Percentiles rank a stretch among this genome's conserved stretches.
Evolutionary conservation across 164 flowering plant genomes (phyloP).

Genomic region (Aristolochia californica): DNA sequence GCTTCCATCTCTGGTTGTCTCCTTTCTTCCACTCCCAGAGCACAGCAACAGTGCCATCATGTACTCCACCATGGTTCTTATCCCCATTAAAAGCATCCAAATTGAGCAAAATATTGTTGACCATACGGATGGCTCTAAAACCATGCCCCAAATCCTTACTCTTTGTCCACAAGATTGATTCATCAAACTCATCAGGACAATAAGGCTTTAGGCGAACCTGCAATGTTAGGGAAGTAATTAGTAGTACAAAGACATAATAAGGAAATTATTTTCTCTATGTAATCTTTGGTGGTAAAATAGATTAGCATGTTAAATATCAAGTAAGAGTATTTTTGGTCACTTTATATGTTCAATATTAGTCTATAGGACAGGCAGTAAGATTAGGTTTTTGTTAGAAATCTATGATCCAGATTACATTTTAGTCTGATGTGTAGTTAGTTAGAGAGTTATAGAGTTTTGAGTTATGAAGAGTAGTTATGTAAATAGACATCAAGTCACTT

Average conservation of each 20-base stretch:
- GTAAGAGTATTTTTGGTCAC: too few species aligned
- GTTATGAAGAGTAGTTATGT: too few species aligned
- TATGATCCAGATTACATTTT: too few species aligned
- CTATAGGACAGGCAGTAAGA: too few species aligned
- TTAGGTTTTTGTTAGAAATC: too few species aligned
- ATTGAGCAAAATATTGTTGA: conserved; percentile 49
- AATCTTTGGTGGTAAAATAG: background rate
- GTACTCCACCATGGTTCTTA: conserved; percentile 55
- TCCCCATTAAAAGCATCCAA: conserved; percentile 69
- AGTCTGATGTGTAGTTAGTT: too few species aligned
- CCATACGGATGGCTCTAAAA: conserved; percentile 56
- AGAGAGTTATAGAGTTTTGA: too few species aligned
- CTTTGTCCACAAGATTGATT: conserved; percentile 55
- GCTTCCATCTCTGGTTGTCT: conserved; percentile 75
- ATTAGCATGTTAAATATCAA: background rate
- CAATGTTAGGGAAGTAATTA: background rate
- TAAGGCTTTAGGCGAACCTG: conserved; percentile 58
- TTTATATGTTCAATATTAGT: too few species aligned
- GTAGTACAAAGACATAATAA: background rate
- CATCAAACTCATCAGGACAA: conserved; percentile 42
- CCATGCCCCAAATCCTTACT: conserved; percentile 54
- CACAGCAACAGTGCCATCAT: conserved; percentile 50
- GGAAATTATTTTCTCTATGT: background rate
- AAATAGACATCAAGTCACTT: too few species aligned
- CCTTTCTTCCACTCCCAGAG: conserved; percentile 67